Base-by-base conservation (phyloP, 495 filamentous ascomycete species). In the Letharia columbiana region DNA sequence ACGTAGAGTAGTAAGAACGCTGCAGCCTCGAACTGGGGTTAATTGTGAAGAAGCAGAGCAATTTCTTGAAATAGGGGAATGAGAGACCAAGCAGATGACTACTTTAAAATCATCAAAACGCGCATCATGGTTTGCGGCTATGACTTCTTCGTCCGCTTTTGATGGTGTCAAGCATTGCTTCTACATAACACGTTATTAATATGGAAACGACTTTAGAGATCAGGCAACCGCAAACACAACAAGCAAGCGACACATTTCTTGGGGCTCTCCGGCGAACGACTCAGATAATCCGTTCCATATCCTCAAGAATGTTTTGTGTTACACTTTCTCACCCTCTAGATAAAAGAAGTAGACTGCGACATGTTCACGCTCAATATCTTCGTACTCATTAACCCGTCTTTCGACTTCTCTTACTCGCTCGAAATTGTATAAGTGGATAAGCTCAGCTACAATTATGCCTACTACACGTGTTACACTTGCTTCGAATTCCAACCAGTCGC, bases 401-500 rank as follows among this genome's bases (percentile, higher is more conserved):
- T 35, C 2, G 7, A 33, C 17, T 20, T 23, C 28, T 37, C n/a
- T 18, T 2, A 4, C 18, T n/a, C 20, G 41, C 17, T 45, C 40
- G 7, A 3, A 23, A 41, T 13, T 28, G 23, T 28, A 12, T 41
- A 7, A 35, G 28, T 8, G 31, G 4, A 33, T 18, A 17, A 35
- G 28, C 17, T 56, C 52, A 35, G 31, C 13, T 5, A 6, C 49
- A 23, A 33, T 45, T 33, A 67, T 74, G 68, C 66, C 69, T 56
- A 10, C 68, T 44, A 73, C 64, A 37, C 67, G 69, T 28, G 31
- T 74, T 49, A 71, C 72, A 23, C 18, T 74, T 49, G 64, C 63
- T 52, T 65, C 63, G 13, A 73, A 70, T 61, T 42, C 68, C 35
- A 68, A 68, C 13, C 71, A 71, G 41, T 69, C 72, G 6, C 52